phyloP scores from a whole-genome alignment of 2,329 filamentous ascomycete genomes.

The Colletotrichum salicis region DNA sequence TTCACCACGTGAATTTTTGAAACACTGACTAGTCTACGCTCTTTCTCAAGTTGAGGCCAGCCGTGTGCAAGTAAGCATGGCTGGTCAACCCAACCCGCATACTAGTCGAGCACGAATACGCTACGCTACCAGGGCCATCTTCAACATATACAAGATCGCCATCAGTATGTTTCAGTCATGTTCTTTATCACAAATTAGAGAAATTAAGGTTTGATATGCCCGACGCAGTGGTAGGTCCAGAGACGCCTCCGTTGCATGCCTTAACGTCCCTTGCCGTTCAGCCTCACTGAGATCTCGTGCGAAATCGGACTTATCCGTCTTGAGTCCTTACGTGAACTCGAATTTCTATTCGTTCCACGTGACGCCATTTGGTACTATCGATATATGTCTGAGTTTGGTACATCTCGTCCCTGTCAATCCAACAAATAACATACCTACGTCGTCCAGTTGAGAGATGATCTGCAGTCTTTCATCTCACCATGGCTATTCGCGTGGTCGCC shows the following conservation, averaged over 20 bases:
- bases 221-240: neutral
- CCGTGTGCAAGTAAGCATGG: neutral
- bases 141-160: neutral
- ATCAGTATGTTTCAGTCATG: neutral
- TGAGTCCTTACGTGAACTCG: too few relatives aligned
- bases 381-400: neutral
- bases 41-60: neutral
- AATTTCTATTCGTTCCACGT: neutral
- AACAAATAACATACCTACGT: neutral
- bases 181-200: neutral
- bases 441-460: neutral
- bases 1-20: neutral
- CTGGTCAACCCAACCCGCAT: neutral
- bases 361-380: neutral
- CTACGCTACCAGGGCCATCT: neutral
- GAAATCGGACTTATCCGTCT: neutral
- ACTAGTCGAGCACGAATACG: conserved; percentile 1
- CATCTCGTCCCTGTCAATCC: neutral
- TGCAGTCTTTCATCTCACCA: neutral
- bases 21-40: neutral
- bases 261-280: neutral
- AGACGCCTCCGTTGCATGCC: neutral
- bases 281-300: neutral
- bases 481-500: neutral
- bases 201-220: neutral